A percentile compares a stretch with the other conserved stretches of the same genome.
These are phyloP conservation scores for Rhizomucor pusillus DNA, from an alignment of 371 early-diverging fungal genomes.

Conservation along the genomic window DNA sequence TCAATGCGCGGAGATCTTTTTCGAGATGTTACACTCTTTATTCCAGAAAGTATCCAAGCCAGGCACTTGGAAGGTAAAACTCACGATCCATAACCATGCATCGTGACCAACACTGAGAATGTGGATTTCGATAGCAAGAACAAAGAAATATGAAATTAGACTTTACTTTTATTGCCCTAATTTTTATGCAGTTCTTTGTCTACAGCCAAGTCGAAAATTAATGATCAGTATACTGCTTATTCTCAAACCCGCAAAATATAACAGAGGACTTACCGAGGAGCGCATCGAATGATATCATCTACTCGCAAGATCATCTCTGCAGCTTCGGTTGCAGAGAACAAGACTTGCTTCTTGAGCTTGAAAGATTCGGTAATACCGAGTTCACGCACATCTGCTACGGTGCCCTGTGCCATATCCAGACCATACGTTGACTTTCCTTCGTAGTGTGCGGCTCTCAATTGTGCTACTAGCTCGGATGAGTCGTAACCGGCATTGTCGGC, in stretches of 20 bases:
- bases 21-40: too few relatives aligned
- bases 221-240: neutral
- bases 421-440: constrained; percentile 82
- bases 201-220: neutral
- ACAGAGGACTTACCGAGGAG: constrained; percentile 64
- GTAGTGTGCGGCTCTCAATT: constrained; percentile 91
- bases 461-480: constrained; percentile 89
- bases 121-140: too few relatives aligned
- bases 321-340: constrained; percentile 96
- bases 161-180: neutral
- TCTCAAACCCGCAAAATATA: neutral
- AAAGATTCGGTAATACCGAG: constrained; percentile 96
- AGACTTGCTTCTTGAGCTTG: constrained; percentile 97
- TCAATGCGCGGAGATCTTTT: too few relatives aligned
- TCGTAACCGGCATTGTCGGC: constrained; percentile 99
- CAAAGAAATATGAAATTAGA: neutral
- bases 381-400: constrained; percentile 82
- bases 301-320: constrained; percentile 99
- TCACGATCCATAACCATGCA: too few relatives aligned
- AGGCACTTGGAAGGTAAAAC: too few relatives aligned
- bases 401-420: constrained; percentile 88
- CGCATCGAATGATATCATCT: constrained; percentile 97
- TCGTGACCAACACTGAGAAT: too few relatives aligned
- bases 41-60: too few relatives aligned
- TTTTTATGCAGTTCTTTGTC: constrained; percentile 7